Evolutionary conservation across 2,329 filamentous ascomycete genomes (phyloP), one percentile per base, ranked within the genome.

Genomic region (Colletotrichum aenigma): DNA sequence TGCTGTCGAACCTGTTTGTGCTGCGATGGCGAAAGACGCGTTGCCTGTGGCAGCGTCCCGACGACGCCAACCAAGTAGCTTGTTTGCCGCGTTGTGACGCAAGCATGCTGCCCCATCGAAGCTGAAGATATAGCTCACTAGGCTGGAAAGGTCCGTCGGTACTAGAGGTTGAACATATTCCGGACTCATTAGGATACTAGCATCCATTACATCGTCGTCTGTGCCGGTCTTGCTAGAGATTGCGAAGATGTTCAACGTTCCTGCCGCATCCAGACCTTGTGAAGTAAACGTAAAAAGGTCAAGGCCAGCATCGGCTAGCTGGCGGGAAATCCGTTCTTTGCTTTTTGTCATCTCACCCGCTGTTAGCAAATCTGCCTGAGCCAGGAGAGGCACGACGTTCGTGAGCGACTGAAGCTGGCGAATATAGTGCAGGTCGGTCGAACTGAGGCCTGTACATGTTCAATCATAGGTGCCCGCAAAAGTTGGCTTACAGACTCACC

Each of bases 131-230:
- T 91, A 91, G 10, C 92, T 87, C n/a, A 98, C 90, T 2, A 98
- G 87, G 10, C 86, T 84, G 7, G 84, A 81, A 3, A 98, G 90
- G 56, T 98, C 96, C 10, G 95, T 97, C 1, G 91, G 85, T 4
- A 94, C 85, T 6, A 98, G 88, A 1, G 96, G 96, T 76, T 95
- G 93, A 16, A 97, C 88, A 81, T 98, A 98, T 80, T 97, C 94
- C 1, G 96, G 93, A 71, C 93, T 96, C 96, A 98, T 98, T 21
- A 98, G 89, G 0, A 98, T 88, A 80, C 95, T 98, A 21, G 96
- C 96, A 82, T 98, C 96, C 93, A 98, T 97, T 58, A 90, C 92
- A 52, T 98, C 95, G 76, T 92, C 87, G 80, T 98, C 95, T 26
- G 91, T 90, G 2, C 90, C 91, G 28, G 91, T 88, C 15, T 91